Evolutionary conservation across 2,329 filamentous ascomycete species (phyloP).

Genomic region (Ophiostoma sp.): DNA sequence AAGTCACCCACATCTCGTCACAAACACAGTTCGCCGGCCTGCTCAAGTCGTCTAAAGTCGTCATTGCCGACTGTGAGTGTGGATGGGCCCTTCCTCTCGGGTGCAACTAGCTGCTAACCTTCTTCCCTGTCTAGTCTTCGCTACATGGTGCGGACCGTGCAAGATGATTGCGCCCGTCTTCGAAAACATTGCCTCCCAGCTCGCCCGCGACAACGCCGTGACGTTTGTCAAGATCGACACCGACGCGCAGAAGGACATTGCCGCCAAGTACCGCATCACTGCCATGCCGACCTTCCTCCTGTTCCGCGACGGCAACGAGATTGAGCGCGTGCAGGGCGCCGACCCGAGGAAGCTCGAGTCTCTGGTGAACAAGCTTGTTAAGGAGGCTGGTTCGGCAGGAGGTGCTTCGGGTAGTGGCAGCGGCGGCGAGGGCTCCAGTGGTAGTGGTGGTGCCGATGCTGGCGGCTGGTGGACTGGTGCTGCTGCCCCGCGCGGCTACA

Average conservation of each 20-base stretch:
- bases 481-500: constrained; percentile 74
- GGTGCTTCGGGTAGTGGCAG: constrained; percentile 32
- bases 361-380: constrained; percentile 68
- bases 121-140: constrained; percentile 64
- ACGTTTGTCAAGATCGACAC: constrained; percentile 70
- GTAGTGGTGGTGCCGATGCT: constrained; percentile 33
- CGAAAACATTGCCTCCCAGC: constrained; percentile 69
- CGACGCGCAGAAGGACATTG: constrained; percentile 70
- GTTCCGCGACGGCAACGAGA: constrained; percentile 69
- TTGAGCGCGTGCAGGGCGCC: constrained; percentile 71
- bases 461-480: constrained; percentile 66
- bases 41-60: constrained; percentile 71
- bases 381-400: constrained; percentile 58
- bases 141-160: constrained; percentile 84
- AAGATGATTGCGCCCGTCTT: constrained; percentile 81
- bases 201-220: constrained; percentile 71
- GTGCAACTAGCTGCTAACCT: not conserved
- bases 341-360: constrained; percentile 69
- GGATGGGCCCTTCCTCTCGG: not conserved
- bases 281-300: constrained; percentile 90
- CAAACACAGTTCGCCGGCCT: constrained; percentile 65
- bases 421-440: constrained; percentile 44
- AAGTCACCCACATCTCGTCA: constrained; percentile 44
- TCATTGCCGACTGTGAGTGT: constrained; percentile 83
- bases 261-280: constrained; percentile 70